A percentile compares a stretch with the other conserved stretches of the same genome.
Conservation (phyloP, 108 stramenopile genomes). For the Asterionellopsis glacialis region DNA sequence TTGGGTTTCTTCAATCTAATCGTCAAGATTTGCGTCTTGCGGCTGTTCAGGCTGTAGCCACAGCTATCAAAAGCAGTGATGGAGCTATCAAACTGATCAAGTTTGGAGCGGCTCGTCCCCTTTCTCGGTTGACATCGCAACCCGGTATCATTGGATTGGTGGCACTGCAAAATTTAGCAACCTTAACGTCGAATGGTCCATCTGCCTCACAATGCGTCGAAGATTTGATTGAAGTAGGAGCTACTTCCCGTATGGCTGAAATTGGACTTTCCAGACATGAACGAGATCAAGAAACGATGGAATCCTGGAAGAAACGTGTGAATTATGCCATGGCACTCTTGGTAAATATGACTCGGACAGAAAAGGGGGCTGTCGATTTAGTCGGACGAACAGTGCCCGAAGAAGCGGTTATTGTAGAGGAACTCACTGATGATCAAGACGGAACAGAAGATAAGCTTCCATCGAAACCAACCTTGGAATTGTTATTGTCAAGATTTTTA, state of each 20-base stretch:
- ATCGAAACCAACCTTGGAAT: slow-evolving; percentile 55
- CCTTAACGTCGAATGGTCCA: slow-evolving; percentile 20
- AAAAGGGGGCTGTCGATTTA: slow-evolving; percentile 69
- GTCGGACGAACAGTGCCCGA: slow-evolving; percentile 69
- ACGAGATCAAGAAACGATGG: slow-evolving; percentile 7
- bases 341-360: slow-evolving; percentile 71
- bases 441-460: slow-evolving; percentile 18
- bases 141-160: slow-evolving; percentile 2
- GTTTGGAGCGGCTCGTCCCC: slow-evolving; percentile 22
- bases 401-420: slow-evolving; percentile 43
- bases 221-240: slow-evolving; percentile 39
- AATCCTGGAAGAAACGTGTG: slow-evolving; percentile 39
- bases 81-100: slow-evolving; percentile 21
- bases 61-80: slow-evolving; percentile 3
- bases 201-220: slow-evolving; percentile 42
- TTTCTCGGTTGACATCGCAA: slow-evolving; percentile 22
- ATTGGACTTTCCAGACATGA: slow-evolving; percentile 40
- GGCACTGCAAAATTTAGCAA: slow-evolving; percentile 32
- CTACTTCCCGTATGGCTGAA: slow-evolving; percentile 55
- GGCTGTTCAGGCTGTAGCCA: slow-evolving; percentile 38
- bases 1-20: slow-evolving; percentile 32
- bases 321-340: slow-evolving; percentile 69
- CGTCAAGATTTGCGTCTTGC: slow-evolving; percentile 32
- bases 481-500: slow-evolving; percentile 61
- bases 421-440: neutral